These are phyloP conservation scores for Vaucheria bursata DNA, from an alignment of 352 stramenopile species.

Conservation along the genomic window DNA sequence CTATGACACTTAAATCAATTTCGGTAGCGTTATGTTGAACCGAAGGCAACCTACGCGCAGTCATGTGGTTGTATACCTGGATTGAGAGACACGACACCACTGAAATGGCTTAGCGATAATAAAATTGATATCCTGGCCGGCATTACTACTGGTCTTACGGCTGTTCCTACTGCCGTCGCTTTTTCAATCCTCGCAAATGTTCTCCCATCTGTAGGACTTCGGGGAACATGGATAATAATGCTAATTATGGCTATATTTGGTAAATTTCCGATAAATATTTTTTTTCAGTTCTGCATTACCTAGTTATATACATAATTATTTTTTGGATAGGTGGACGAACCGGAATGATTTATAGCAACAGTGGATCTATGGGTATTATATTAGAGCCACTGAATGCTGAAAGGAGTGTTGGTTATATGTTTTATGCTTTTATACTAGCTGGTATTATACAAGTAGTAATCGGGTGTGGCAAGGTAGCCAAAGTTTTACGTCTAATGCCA, in stretches of 20 bases:
- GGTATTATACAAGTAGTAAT: conserved; percentile 81
- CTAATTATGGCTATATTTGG: conserved; percentile 40
- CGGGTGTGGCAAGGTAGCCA: conserved; percentile 68
- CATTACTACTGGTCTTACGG: conserved; percentile 28
- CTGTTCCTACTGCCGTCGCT: conserved; percentile 35
- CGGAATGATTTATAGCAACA: conserved; percentile 44
- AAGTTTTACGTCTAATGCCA: conserved; percentile 80
- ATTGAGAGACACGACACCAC: no score
- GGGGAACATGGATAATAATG: conserved; percentile 42
- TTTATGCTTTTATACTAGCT: conserved; percentile 47
- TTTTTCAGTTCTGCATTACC: background rate
- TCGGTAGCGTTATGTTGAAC: no score
- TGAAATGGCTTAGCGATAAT: conserved; percentile 25
- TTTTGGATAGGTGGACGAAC: conserved; percentile 29
- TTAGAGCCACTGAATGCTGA: conserved; percentile 17
- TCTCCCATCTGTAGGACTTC: conserved; percentile 20
- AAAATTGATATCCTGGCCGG: conserved; percentile 31
- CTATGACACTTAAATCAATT: no score
- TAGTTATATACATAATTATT: background rate
- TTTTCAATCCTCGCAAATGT: conserved; percentile 31
- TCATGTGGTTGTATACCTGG: no score
- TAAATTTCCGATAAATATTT: background rate
- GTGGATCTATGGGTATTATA: conserved; percentile 35
- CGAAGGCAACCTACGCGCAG: no score
- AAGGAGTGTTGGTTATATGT: background rate